Evolutionary conservation across 2,329 filamentous ascomycete species (phyloP).

Genomic region (Fusarium odoratissimum): DNA sequence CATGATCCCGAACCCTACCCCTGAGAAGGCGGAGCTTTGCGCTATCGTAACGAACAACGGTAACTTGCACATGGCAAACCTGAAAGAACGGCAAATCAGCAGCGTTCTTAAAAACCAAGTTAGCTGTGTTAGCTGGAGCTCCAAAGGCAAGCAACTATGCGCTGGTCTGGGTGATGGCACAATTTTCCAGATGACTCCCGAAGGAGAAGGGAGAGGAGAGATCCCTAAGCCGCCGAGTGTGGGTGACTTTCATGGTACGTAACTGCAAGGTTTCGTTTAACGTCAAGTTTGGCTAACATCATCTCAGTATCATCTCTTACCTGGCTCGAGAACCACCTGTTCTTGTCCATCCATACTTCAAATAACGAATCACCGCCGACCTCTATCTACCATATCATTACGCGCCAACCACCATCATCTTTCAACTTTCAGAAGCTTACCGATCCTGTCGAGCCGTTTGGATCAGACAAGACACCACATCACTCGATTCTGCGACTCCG

Average conservation of each 20-base stretch:
- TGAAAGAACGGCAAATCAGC: constrained; percentile 76
- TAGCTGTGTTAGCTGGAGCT: constrained; percentile 90
- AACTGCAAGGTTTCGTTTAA: background rate
- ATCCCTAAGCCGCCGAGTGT: constrained; percentile 82
- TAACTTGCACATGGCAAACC: constrained; percentile 84
- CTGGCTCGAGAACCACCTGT: constrained; percentile 91
- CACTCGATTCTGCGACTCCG: constrained; percentile 82
- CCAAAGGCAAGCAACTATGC: constrained; percentile 90
- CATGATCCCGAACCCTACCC: constrained; percentile 82
- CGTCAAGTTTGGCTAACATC: constrained; percentile 7
- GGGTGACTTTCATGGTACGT: constrained; percentile 74
- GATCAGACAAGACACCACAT: constrained; percentile 74
- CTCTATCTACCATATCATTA: constrained; percentile 84
- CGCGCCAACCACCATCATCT: constrained; percentile 66
- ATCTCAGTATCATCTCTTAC: constrained; percentile 77
- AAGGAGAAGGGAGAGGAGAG: constrained; percentile 79
- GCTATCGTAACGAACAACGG: constrained; percentile 85
- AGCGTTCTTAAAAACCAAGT: constrained; percentile 76
- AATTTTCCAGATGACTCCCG: constrained; percentile 83
- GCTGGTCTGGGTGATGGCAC: constrained; percentile 86
- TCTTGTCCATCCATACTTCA: constrained; percentile 82
- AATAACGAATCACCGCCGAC: constrained; percentile 67
- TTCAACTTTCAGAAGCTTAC: constrained; percentile 81
- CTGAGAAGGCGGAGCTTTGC: constrained; percentile 78
- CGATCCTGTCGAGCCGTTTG: constrained; percentile 80